A percentile compares a stretch with the other conserved stretches of the same genome.
Conservation (phyloP, 192 early-diverging fungal genomes). For the Coemansia sp. region DNA sequence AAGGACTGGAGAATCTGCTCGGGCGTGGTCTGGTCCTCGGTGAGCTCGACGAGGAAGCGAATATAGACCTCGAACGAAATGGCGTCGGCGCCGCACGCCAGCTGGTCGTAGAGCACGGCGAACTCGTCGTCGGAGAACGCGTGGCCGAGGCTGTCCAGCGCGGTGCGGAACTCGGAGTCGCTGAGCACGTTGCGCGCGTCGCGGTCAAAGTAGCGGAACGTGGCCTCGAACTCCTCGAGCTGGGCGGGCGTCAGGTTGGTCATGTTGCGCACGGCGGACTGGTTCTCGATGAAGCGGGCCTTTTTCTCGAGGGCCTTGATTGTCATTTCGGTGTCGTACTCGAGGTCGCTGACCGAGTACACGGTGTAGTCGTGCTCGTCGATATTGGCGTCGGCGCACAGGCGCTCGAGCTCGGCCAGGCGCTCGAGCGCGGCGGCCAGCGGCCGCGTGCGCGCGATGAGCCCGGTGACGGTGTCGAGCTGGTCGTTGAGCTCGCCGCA, state of each 20-base stretch:
- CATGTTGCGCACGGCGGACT: constrained; percentile 88
- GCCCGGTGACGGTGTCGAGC: constrained; percentile 60
- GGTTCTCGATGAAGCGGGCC: constrained; percentile 90
- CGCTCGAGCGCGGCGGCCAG: constrained; percentile 55
- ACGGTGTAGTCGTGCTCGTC: constrained; percentile 95
- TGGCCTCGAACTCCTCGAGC: constrained; percentile 87
- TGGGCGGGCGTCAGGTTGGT: constrained; percentile 92
- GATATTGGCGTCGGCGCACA: constrained; percentile 80
- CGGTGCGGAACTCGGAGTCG: constrained; percentile 80
- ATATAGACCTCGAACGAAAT: constrained; percentile 90
- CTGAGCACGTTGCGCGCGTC: constrained; percentile 78
- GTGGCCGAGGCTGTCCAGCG: constrained; percentile 75
- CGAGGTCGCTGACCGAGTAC: constrained; percentile 85
- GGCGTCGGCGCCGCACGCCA: constrained; percentile 60
- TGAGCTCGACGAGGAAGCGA: constrained; percentile 76
- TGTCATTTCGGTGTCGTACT: constrained; percentile 79
- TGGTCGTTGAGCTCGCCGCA: constrained; percentile 78
- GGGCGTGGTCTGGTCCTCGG: constrained; percentile 87
- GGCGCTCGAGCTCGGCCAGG: constrained; percentile 62
- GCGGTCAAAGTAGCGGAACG: constrained; percentile 91
- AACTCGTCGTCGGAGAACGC: constrained; percentile 75
- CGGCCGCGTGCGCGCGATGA: constrained; percentile 56
- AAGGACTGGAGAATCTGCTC: constrained; percentile 87
- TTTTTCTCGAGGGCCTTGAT: constrained; percentile 80
- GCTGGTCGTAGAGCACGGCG: constrained; percentile 61